Percentiles rank a stretch among this genome's conserved stretches.
Conservation (phyloP, 768 basidiomycete genomes). For the Filobasidium wieringae region DNA sequence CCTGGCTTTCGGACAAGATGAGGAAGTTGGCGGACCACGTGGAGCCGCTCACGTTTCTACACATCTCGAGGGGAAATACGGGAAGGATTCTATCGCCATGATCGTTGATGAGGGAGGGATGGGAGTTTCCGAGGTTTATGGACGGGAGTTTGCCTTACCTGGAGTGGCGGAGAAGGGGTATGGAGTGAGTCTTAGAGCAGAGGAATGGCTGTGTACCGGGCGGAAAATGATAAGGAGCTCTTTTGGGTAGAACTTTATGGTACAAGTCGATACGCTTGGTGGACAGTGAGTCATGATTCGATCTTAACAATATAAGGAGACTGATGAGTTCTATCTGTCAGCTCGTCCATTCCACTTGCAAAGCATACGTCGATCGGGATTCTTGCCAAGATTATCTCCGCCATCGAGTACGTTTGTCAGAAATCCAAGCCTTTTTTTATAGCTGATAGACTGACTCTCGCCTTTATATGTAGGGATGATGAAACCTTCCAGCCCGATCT, state of each 20-base stretch:
- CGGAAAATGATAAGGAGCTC: too few species aligned
- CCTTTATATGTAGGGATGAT: slow-evolving; percentile 12
- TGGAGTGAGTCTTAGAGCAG: background rate
- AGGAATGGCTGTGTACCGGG: too few species aligned
- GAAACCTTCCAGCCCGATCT: slow-evolving; percentile 6
- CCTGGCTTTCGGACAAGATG: slow-evolving; percentile 10
- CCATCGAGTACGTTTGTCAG: slow-evolving; percentile 45
- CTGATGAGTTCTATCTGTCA: background rate
- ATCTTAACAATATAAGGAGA: background rate
- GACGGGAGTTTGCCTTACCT: slow-evolving; percentile 27
- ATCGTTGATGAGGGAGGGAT: slow-evolving; percentile 78
- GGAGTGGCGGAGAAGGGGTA: slow-evolving; percentile 40
- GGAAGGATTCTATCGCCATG: slow-evolving; percentile 59
- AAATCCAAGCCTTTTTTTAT: slow-evolving; percentile 45
- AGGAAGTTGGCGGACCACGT: slow-evolving; percentile 9
- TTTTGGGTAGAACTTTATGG: slow-evolving; percentile 18
- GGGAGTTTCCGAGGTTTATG: slow-evolving; percentile 36
- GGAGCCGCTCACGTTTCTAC: slow-evolving; percentile 40
- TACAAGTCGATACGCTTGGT: slow-evolving; percentile 45
- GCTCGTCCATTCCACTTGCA: slow-evolving; percentile 17
- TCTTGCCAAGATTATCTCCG: slow-evolving; percentile 56
- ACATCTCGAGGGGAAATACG: slow-evolving; percentile 52
- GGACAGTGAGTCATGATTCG: slow-evolving; percentile 55
- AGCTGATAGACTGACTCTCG: slow-evolving; percentile 28
- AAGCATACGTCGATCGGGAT: slow-evolving; percentile 52